phyloP scores from a whole-genome alignment of 2,329 filamentous ascomycete genomes.

The Beauveria brongniartii region DNA sequence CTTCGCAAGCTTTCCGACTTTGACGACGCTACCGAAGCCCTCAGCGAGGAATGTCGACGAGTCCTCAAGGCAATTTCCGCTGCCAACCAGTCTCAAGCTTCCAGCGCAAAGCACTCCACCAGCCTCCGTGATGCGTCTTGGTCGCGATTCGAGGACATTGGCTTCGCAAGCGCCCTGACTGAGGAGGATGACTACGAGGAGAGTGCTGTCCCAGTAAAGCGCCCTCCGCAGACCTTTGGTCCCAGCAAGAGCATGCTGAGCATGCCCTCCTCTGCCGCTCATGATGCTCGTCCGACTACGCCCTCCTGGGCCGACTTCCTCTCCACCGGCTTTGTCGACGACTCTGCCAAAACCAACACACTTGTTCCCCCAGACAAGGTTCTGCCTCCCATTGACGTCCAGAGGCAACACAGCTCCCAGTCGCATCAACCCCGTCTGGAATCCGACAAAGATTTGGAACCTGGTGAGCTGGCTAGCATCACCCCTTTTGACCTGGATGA shows the following conservation, averaged over 20 bases:
- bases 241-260: conserved; percentile 4
- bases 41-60: conserved; percentile 90
- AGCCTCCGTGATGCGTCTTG: conserved; percentile 79
- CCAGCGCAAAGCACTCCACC: conserved; percentile 61
- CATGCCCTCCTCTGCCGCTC: conserved; percentile 56
- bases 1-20: conserved; percentile 80
- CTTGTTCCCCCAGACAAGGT: conserved; percentile 88
- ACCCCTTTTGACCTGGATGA: conserved; percentile 80
- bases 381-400: conserved; percentile 71
- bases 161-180: conserved; percentile 70
- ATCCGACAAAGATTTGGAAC: conserved; percentile 62
- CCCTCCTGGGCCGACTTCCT: conserved; percentile 98
- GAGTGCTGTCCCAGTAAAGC: conserved; percentile 30
- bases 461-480: conserved; percentile 91
- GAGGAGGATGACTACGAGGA: conserved; percentile 62
- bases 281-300: conserved; percentile 76
- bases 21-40: conserved; percentile 76
- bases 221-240: conserved; percentile 20
- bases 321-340: conserved; percentile 83
- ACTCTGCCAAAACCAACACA: conserved; percentile 56
- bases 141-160: conserved; percentile 94
- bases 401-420: conserved; percentile 78
- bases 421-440: conserved; percentile 71
- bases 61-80: conserved; percentile 84
- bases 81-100: conserved; percentile 75